phyloP scores from a whole-genome alignment of 2,329 filamentous ascomycete genomes.

The Xylaria sp. region DNA sequence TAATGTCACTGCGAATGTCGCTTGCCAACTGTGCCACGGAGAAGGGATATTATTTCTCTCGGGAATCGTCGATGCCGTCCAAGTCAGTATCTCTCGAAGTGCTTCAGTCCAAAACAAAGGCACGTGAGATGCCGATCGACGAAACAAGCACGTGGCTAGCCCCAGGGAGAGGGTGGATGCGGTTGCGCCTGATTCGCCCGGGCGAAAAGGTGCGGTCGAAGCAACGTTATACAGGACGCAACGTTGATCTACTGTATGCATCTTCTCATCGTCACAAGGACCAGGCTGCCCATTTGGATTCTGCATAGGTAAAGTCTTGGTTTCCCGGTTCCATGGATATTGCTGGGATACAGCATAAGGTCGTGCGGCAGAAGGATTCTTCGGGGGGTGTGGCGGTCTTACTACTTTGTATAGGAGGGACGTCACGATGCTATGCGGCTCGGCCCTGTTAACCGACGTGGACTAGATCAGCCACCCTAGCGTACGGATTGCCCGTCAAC shows the following conservation, averaged over 20 bases:
- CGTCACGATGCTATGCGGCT: not conserved
- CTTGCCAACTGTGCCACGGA: not conserved
- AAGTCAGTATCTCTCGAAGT: not conserved
- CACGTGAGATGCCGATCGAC: not conserved
- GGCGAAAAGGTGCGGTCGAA: not conserved
- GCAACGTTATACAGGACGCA: slow-evolving; percentile 4
- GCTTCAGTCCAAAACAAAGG: not conserved
- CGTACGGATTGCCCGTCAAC: not conserved
- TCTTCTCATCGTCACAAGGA: not conserved
- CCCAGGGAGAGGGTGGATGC: not conserved
- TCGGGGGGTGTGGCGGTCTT: not conserved
- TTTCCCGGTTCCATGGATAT: not conserved
- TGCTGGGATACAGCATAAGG: not conserved
- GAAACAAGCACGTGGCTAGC: not conserved
- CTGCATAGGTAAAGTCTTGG: not conserved
- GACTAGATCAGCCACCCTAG: not conserved
- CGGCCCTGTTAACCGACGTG: not conserved
- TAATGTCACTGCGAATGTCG: not conserved
- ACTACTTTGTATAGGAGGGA: not conserved
- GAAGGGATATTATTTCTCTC: not conserved
- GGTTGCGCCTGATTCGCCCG: not conserved
- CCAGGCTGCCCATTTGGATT: not conserved
- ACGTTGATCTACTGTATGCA: not conserved
- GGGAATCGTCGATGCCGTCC: not conserved
- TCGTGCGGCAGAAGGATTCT: not conserved